phyloP scores from a whole-genome alignment of 1,284 basidiomycete species.

The Caloboletus inedulis region DNA sequence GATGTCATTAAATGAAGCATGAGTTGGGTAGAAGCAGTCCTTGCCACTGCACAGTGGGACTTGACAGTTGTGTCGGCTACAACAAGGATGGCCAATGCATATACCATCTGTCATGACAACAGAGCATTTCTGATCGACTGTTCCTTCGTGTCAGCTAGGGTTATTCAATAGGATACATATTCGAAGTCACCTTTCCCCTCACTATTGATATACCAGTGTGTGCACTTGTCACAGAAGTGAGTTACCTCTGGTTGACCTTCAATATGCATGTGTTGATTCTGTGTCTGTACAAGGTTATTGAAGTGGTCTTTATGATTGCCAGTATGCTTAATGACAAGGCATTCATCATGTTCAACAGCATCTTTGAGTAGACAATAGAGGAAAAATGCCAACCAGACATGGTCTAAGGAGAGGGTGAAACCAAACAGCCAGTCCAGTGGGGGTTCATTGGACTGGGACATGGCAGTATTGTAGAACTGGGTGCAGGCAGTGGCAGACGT shows the following conservation, averaged over 20 bases:
- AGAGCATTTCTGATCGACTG: neutral
- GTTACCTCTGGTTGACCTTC: constrained; percentile 21
- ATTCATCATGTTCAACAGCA: neutral
- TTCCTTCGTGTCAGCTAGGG: no score
- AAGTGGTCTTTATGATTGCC: constrained; percentile 10
- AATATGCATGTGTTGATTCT: constrained; percentile 17
- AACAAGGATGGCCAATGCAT: no score
- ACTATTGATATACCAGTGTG: neutral
- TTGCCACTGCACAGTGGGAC: no score
- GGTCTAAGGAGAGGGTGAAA: neutral
- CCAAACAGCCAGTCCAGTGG: neutral
- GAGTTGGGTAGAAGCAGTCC: no score
- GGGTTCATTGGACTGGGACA: neutral
- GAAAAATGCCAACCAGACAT: neutral
- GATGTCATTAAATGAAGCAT: no score
- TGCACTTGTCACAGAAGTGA: constrained; percentile 27
- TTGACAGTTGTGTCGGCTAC: no score
- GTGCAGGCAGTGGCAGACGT: neutral
- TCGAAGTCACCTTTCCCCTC: neutral
- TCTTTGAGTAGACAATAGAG: neutral
- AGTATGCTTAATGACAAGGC: neutral
- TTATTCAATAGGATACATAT: no score
- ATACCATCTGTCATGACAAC: no score
- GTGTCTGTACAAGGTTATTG: constrained; percentile 9
- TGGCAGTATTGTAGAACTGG: neutral